Base-by-base conservation (phyloP, 352 stramenopile genomes). In the Phytophthora foliorum region DNA sequence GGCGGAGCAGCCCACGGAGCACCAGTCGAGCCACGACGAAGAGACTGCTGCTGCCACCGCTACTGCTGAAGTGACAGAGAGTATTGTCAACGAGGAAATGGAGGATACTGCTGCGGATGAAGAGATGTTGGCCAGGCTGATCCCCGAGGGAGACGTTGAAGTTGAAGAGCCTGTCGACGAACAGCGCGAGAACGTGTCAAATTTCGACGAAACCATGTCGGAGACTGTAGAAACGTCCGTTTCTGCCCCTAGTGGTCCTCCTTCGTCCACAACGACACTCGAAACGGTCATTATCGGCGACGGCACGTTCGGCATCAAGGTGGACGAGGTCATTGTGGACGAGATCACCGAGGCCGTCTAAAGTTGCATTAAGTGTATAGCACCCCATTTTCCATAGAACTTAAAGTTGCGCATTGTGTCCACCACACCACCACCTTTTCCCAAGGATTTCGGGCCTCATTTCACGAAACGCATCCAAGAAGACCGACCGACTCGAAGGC, bases 311-410 rank as follows among this genome's bases (percentile, higher is more conserved):
- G 77, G 74, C 19, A 74, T 83, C 63, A 87, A 78, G 56, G 77
- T 81, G 53, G 79, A 85, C 45, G 72, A 75, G 27, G 77, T 88
- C 41, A 74, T 90, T 13, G 54, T 87, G 25, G 81, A 90, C 44
- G 81, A 90, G 59, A 87, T 90, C 61, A 86, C 68, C 0, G 81
- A 90, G 27, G 75, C 81, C 6, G 81, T 90, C 8, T 88, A 72
- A 68, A 55, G 67, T 71, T 74, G 57, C 53, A 62, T 29, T 48
- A 38, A 48, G 41, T 70, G 57, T 70, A 38, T 6, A 51, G 13
- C 21, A 77, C 69, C 52, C 32, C 54, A 65, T 46, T 64, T 54
- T 46, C 24, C 39, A 38, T 51, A 45, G 9, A 56, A 51, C 31
- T 13, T 55, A 27, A 50, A 56, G 54, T 62, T 68, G 44, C n/a